Evolutionary conservation across 2,329 filamentous ascomycete species (phyloP), one percentile per base, ranked within the genome.

Genomic region (Colletotrichum sp.): DNA sequence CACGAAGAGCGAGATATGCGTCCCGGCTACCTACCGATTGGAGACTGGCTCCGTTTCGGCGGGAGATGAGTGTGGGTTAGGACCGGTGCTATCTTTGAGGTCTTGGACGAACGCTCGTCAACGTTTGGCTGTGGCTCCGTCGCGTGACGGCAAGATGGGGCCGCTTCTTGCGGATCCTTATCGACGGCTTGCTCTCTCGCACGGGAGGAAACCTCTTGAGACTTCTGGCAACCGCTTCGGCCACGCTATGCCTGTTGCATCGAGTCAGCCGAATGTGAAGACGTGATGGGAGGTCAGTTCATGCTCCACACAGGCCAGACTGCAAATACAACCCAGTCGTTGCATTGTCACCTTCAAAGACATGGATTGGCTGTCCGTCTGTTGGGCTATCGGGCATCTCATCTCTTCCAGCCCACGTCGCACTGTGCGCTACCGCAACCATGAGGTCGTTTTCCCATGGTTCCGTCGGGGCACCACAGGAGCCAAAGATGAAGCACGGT

Each of bases 11-110:
- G 67, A 67, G 48, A 75, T 76, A 71, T 66, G 66, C 30, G 30
- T 48, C 24, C 57, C 26, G 39, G 36, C 34, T 71, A 71, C 75
- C 71, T 76, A 76, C 66, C 71, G 28, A 18, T 76, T 76, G 62
- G 48, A 71, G 75, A 75, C 67, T 75, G 75, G 75, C 63, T 71
- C 63, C 71, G 71, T 75, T 76, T 76, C 63, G 70, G 26, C 59
- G 71, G 74, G 74, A 76, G 74, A 76, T 76, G 70, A 76, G 65
- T 65, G 74, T 74, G 74, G 74, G 18, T 69, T 68, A 48, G 70
- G 22, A 15, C 28, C 48, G 73, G 64, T 69, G 74, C 64, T 66
- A 65, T 73, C 70, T 62, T 48, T 22, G 32, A 60, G 18, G 34
- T 73, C 70, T 62, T 39, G 39, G 36, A 64, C 22, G 18, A 26